phyloP scores from a whole-genome alignment of 176 grass and related monocot genomes.

The Olyra latifolia region DNA sequence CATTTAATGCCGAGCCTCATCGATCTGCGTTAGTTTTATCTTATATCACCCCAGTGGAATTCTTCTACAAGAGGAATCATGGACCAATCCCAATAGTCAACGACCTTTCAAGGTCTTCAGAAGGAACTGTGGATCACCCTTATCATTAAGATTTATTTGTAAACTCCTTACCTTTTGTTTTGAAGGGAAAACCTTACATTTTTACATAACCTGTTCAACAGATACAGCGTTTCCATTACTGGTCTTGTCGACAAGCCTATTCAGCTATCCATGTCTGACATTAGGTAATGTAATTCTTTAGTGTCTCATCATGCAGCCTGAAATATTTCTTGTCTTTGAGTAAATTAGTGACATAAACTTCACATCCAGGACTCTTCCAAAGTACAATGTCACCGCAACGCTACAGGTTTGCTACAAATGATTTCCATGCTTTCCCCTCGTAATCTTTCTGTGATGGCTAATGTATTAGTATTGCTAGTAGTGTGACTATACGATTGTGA shows the following conservation, averaged over 20 bases:
- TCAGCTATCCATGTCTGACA: constrained; percentile 74
- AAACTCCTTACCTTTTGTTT: not conserved
- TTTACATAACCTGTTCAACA: constrained; percentile 35
- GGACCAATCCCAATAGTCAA: constrained; percentile 87
- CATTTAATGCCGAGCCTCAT: constrained; percentile 95
- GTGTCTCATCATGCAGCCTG: not conserved
- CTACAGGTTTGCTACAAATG: constrained; percentile 61
- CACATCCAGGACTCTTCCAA: constrained; percentile 71
- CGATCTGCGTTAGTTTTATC: constrained; percentile 61
- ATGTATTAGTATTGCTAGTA: not conserved
- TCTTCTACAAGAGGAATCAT: constrained; percentile 99
- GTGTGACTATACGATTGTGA: not conserved
- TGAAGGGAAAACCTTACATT: not conserved
- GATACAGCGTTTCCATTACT: constrained; percentile 73
- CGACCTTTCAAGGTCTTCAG: constrained; percentile 65
- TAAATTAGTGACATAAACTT: constrained; percentile 37
- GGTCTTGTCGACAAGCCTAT: constrained; percentile 73
- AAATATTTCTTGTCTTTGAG: constrained; percentile 10
- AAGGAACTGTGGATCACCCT: not conserved
- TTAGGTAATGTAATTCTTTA: constrained; percentile 61
- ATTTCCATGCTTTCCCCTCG: not conserved
- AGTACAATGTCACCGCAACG: constrained; percentile 89
- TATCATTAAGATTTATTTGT: not conserved
- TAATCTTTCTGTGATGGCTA: constrained; percentile 21
- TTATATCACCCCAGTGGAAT: constrained; percentile 89